A percentile compares a stretch with the other conserved stretches of the same genome.
Evolutionary conservation across 2,329 filamentous ascomycete species (phyloP).

Genomic region (Furcasterigmium furcatum): DNA sequence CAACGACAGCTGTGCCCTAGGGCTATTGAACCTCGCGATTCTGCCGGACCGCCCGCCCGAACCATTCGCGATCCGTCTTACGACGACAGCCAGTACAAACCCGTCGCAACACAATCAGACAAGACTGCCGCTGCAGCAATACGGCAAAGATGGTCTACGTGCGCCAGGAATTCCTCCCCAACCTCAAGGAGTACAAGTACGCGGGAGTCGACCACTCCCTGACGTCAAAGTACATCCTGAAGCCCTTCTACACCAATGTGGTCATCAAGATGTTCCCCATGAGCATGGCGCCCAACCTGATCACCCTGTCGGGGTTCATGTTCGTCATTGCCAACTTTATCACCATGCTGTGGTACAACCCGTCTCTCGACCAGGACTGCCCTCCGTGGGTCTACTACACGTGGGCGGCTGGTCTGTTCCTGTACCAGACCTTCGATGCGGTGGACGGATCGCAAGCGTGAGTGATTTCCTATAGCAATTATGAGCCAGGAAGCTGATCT

Average conservation of each 20-base stretch:
- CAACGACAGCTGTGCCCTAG: too few species aligned
- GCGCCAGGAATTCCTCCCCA: slow-evolving; percentile 82
- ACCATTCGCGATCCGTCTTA: too few species aligned
- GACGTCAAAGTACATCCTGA: slow-evolving; percentile 87
- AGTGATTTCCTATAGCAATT: slow-evolving; percentile 28
- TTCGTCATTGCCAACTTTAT: slow-evolving; percentile 89
- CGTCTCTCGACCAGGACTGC: slow-evolving; percentile 89
- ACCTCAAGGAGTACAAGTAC: slow-evolving; percentile 95
- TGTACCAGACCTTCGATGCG: slow-evolving; percentile 98
- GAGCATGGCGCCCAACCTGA: slow-evolving; percentile 86
- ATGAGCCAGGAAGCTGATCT: background rate
- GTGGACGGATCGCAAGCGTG: slow-evolving; percentile 93
- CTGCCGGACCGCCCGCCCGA: too few species aligned
- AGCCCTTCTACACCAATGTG: slow-evolving; percentile 94
- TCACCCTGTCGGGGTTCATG: slow-evolving; percentile 85
- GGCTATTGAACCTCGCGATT: too few species aligned
- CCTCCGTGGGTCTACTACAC: slow-evolving; percentile 92
- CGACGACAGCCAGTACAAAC: too few species aligned
- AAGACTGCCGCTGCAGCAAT: slow-evolving; percentile 2
- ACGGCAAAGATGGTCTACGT: slow-evolving; percentile 80
- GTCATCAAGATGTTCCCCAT: slow-evolving; percentile 95
- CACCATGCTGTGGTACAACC: slow-evolving; percentile 93
- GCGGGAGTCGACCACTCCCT: slow-evolving; percentile 86
- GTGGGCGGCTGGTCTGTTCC: slow-evolving; percentile 85
- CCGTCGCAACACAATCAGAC: too few species aligned